phyloP scores from a whole-genome alignment of 78 protist genomes.

The slime mould (Dictyostelium discoideum) region DNA sequence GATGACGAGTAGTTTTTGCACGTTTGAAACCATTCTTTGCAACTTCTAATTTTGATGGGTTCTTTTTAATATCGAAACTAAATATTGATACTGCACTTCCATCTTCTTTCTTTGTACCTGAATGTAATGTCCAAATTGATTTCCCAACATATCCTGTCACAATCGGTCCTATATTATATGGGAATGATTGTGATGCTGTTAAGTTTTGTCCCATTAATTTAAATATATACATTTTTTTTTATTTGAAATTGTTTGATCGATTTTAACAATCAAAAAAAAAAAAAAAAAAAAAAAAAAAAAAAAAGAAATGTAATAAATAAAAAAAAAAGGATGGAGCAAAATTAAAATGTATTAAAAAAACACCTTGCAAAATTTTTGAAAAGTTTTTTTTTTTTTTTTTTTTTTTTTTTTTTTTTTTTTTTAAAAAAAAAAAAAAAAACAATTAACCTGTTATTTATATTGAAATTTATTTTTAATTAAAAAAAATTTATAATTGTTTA shows the following conservation, averaged over 20 bases:
- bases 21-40: conserved; percentile 71
- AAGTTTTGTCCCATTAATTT: conserved; percentile 52
- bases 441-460: too few relatives aligned
- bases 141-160: conserved; percentile 27
- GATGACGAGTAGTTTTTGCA: conserved; percentile 74
- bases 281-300: too few relatives aligned
- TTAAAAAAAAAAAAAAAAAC: too few relatives aligned
- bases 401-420: too few relatives aligned
- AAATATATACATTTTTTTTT: background rate
- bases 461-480: too few relatives aligned
- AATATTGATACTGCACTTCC: conserved; percentile 62
- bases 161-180: conserved; percentile 30
- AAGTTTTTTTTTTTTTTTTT: too few relatives aligned
- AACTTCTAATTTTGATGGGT: conserved; percentile 20
- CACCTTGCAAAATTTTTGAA: too few relatives aligned
- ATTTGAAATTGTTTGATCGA: background rate
- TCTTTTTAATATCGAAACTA: conserved; percentile 69
- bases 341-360: too few relatives aligned
- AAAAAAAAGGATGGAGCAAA: too few relatives aligned
- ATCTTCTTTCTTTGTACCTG: conserved; percentile 75
- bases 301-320: too few relatives aligned
- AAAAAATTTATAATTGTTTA: too few relatives aligned
- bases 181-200: conserved; percentile 8
- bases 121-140: conserved; percentile 65
- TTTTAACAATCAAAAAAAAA: too few relatives aligned